These are phyloP conservation scores for Coix lacrymajobi DNA, from an alignment of 176 grass and related monocot genomes.

Conservation along the genomic window DNA sequence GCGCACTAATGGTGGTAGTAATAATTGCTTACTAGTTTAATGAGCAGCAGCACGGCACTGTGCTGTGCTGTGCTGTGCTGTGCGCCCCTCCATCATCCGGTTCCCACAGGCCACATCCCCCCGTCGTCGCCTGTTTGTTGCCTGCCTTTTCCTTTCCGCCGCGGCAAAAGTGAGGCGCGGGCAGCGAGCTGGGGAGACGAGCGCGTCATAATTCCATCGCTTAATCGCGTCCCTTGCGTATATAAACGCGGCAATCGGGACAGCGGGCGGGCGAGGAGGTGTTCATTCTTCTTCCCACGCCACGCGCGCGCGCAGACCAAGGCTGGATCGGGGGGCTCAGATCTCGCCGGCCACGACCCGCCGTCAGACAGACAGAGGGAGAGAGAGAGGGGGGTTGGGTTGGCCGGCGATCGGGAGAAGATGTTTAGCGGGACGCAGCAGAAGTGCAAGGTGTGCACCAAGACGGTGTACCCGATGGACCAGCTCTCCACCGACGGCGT, in stretches of 20 bases:
- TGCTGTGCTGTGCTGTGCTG: neutral
- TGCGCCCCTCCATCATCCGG: neutral
- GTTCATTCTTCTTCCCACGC: neutral
- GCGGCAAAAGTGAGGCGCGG: slow-evolving; percentile 40
- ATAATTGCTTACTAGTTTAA: slow-evolving; percentile 20
- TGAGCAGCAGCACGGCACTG: neutral
- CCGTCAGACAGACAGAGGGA: neutral
- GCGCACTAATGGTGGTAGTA: slow-evolving; percentile 6
- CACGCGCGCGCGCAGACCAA: slow-evolving; percentile 4
- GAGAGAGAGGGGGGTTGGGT: neutral
- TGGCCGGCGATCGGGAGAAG: neutral
- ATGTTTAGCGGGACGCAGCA: slow-evolving; percentile 71
- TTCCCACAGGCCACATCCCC: neutral
- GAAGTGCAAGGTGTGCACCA: slow-evolving; percentile 85
- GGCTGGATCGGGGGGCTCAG: slow-evolving; percentile 16
- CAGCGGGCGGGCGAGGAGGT: neutral
- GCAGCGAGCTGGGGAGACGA: slow-evolving; percentile 14
- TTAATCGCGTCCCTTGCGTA: slow-evolving; percentile 11
- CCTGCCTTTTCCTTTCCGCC: slow-evolving; percentile 22
- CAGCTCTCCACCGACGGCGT: slow-evolving; percentile 72
- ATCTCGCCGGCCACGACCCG: slow-evolving; percentile 12
- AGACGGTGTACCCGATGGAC: slow-evolving; percentile 97
- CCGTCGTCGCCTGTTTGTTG: neutral
- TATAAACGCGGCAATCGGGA: slow-evolving; percentile 26
- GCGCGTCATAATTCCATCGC: slow-evolving; percentile 28